Evolutionary conservation across 495 filamentous ascomycete species (phyloP).

Genomic region (Lindgomyces ingoldianus): DNA sequence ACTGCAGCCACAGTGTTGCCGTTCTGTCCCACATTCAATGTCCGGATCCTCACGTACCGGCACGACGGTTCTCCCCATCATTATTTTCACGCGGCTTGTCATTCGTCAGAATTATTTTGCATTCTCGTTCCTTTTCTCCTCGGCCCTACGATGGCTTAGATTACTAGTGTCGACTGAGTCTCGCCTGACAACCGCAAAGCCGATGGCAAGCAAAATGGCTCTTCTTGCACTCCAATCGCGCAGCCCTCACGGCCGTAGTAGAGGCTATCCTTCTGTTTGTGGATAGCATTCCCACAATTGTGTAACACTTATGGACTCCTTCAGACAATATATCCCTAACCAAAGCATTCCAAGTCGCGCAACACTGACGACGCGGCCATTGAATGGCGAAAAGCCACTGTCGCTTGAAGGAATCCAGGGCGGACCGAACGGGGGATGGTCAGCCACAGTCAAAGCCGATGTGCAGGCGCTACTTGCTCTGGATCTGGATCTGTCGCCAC

Average conservation of each 20-base stretch:
- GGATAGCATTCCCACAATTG: conserved; percentile 7
- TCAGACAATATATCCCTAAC: conserved; percentile 22
- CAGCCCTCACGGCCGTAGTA: conserved; percentile 1
- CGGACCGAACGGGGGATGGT: conserved; percentile 11
- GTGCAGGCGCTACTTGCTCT: conserved; percentile 17
- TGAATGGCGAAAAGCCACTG: conserved; percentile 10
- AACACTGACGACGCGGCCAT: conserved; percentile 16
- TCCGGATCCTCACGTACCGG: conserved; percentile 20
- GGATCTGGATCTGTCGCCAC: conserved; percentile 27
- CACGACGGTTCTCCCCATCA: conserved; percentile 1
- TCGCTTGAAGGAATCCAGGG: conserved; percentile 21
- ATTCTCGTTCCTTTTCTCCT: background rate
- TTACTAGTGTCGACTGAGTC: background rate
- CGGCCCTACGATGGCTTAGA: background rate
- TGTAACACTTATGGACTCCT: conserved; percentile 25
- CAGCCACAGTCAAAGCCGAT: conserved; percentile 24
- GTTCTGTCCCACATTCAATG: conserved; percentile 19
- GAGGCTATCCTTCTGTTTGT: conserved; percentile 21
- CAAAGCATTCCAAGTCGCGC: conserved; percentile 12
- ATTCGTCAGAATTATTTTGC: background rate
- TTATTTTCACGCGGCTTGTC: background rate
- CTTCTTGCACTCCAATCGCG: conserved; percentile 14
- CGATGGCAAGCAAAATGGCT: conserved; percentile 7
- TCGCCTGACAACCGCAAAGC: conserved; percentile 9
- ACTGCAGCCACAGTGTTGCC: conserved; percentile 26